Evolutionary conservation across 2,329 filamentous ascomycete genomes (phyloP), one percentile per base, ranked within the genome.

Genomic region (Aspergillus quadricinctus): DNA sequence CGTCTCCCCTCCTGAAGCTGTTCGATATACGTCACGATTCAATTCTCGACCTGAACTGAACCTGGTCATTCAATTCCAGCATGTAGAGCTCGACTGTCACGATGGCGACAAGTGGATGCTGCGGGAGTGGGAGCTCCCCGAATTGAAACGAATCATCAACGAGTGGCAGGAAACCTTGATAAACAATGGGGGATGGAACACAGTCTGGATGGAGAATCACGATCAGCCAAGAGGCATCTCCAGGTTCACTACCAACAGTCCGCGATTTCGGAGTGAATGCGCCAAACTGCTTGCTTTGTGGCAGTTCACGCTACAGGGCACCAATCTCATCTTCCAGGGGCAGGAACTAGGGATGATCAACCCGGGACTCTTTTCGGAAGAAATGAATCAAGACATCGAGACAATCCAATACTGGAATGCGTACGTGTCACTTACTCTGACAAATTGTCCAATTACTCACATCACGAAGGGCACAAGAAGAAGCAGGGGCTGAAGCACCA

Each of bases 181-280:
- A 72, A 76, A 78, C 52, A 75, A 78, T 29, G 72, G 80, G 50
- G 83, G 81, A 19, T 86, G 84, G 83, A 84, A 83, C 61, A 81
- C 83, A 0, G 69, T 84, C 19, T 86, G 83, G 64, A 75, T 84
- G 21, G 83, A 86, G 66, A 85, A 84, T 66, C 83, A 87, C 69
- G 84, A 86, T 64, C 81, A 85, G 62, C 77, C 80, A 3, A 79
- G 61, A 19, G 54, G 52, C 1, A 58, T 64, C 14, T 60, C 56
- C 3, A 54, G 62, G 9, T 61, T 60, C 28, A 75, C 73, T 10
- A 72, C 74, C 45, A 78, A 80, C 55, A 70, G 70, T 19, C 76
- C 77, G 6, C 48, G 57, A 29, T 58, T 58, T 41, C 55, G 62
- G 11, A 51, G 35, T 3, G 35, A 54, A 14, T 59, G 59, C 9